These are phyloP conservation scores for Phaffia tasmanica DNA, from an alignment of 768 basidiomycete genomes.

Conservation along the genomic window DNA sequence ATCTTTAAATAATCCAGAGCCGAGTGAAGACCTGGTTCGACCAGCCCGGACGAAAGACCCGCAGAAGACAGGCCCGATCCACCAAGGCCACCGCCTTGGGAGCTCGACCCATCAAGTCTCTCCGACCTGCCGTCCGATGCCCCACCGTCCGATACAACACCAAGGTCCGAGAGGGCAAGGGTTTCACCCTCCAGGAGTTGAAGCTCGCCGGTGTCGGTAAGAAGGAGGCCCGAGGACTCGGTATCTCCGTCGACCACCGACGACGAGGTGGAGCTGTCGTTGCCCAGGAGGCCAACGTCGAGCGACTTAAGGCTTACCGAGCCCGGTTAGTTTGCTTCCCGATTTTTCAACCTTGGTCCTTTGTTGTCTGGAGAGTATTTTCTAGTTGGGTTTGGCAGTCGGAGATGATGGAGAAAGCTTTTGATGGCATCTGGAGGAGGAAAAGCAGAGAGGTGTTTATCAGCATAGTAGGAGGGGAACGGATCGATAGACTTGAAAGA, in stretches of 20 bases:
- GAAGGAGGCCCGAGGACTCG: conserved; percentile 85
- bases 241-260: conserved; percentile 93
- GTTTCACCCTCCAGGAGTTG: conserved; percentile 87
- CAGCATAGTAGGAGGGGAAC: neutral
- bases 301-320: conserved; percentile 89
- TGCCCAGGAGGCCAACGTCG: conserved; percentile 89
- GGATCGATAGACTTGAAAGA: neutral
- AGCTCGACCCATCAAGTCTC: conserved; percentile 75
- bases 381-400: neutral
- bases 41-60: conserved; percentile 95
- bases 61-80: conserved; percentile 83
- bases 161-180: conserved; percentile 91
- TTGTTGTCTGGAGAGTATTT: neutral
- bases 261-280: conserved; percentile 93
- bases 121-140: conserved; percentile 91
- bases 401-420: neutral
- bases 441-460: neutral
- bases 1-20: conserved; percentile 35
- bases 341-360: neutral
- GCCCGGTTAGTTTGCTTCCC: conserved; percentile 36
- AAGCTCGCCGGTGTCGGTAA: conserved; percentile 89
- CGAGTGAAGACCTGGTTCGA: conserved; percentile 97
- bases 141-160: conserved; percentile 97
- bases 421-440: neutral
- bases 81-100: conserved; percentile 81